These are phyloP conservation scores for Ophidiomyces ophidiicola DNA, from an alignment of 2,329 filamentous ascomycete genomes.

Conservation along the genomic window DNA sequence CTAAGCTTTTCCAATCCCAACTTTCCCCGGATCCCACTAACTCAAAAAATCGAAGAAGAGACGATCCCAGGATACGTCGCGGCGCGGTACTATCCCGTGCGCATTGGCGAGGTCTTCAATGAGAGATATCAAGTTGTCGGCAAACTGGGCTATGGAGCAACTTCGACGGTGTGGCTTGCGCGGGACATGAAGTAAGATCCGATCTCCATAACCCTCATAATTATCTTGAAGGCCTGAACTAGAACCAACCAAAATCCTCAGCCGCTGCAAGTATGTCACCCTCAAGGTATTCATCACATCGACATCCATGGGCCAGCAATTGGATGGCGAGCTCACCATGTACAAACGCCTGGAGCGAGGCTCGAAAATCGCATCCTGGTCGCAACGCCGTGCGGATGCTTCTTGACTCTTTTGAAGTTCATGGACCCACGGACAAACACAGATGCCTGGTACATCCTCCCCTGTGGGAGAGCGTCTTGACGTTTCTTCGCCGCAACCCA, in stretches of 20 bases:
- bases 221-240: conserved; percentile 9
- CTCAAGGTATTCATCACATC: conserved; percentile 24
- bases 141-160: conserved; percentile 28
- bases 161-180: conserved; percentile 29
- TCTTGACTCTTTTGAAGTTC: conserved; percentile 23
- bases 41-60: conserved; percentile 25
- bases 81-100: conserved; percentile 22
- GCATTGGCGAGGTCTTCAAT: conserved; percentile 23
- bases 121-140: conserved; percentile 26
- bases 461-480: conserved; percentile 15
- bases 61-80: conserved; percentile 20
- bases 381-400: conserved; percentile 20
- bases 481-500: conserved; percentile 14
- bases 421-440: conserved; percentile 17
- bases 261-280: conserved; percentile 21
- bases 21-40: too few relatives aligned
- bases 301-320: conserved; percentile 20
- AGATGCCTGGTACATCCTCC: conserved; percentile 20
- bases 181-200: conserved; percentile 16
- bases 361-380: conserved; percentile 22
- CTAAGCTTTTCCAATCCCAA: too few relatives aligned
- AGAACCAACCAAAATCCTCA: conserved; percentile 14
- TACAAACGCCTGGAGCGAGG: conserved; percentile 30
- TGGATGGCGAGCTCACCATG: conserved; percentile 33
- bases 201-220: conserved; percentile 2